These are phyloP conservation scores for Drechslera avenae DNA, from an alignment of 2,329 filamentous ascomycete species.

Conservation along the genomic window DNA sequence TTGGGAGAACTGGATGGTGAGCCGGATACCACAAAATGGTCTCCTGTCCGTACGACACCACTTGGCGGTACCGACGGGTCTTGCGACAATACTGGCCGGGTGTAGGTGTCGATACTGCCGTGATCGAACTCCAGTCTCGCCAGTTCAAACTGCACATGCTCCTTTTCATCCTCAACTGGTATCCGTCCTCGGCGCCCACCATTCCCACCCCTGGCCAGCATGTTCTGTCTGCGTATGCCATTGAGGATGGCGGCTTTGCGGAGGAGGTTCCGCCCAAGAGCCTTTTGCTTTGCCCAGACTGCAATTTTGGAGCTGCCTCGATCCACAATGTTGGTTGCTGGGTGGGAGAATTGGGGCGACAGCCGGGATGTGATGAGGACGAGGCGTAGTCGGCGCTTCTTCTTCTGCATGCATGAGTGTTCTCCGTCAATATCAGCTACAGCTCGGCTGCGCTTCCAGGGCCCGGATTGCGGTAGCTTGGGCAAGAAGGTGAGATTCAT, in stretches of 20 bases:
- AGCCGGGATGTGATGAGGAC: conserved; percentile 71
- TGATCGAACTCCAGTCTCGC: conserved; percentile 39
- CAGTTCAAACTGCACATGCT: conserved; percentile 40
- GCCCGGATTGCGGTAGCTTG: conserved; percentile 23
- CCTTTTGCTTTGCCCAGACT: conserved; percentile 55
- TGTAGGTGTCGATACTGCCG: conserved; percentile 41
- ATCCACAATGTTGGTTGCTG: conserved; percentile 71
- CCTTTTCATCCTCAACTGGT: conserved; percentile 38
- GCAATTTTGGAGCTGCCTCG: conserved; percentile 59
- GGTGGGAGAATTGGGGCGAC: conserved; percentile 70
- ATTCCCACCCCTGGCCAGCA: conserved; percentile 26
- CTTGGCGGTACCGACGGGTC: conserved; percentile 21
- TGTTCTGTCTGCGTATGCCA: conserved; percentile 55
- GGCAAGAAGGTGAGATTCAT: conserved; percentile 46
- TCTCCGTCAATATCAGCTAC: conserved; percentile 63
- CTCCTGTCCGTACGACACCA: conserved; percentile 17
- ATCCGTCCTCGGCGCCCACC: conserved; percentile 19
- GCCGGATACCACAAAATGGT: conserved; percentile 21
- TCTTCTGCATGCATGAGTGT: conserved; percentile 58
- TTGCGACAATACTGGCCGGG: conserved; percentile 29
- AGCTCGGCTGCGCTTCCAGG: conserved; percentile 58
- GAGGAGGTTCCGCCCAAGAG: conserved; percentile 59
- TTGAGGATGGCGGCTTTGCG: conserved; percentile 71
- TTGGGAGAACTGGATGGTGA: conserved; percentile 23
- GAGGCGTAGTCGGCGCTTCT: conserved; percentile 70